Evolutionary conservation across 768 basidiomycete genomes (phyloP), one percentile per base, ranked within the genome.

Genomic region (Pisolithus marmoratus): DNA sequence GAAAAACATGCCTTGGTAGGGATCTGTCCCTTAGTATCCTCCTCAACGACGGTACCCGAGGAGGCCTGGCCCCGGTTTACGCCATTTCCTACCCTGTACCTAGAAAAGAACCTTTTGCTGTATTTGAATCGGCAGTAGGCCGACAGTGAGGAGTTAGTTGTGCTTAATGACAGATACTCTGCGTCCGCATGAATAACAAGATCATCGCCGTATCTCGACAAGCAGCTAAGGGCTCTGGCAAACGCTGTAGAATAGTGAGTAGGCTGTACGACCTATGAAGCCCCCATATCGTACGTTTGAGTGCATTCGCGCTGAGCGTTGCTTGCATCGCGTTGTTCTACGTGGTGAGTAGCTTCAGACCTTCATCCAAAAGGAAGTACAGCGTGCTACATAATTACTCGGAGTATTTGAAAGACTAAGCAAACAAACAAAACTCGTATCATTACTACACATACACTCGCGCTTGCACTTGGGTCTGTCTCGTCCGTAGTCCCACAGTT

Each of bases 191-290:
- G 77, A 38, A 93, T 75, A 36, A 79, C 75, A 40, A 93, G 70
- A 54, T 93, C 88, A 53, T 93, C 90, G 46, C 90, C 87, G 63
- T 90, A 92, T 70, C 79, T 83, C 36, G 89, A 83, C 41, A 92
- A 72, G 67, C 91, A 93, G 5, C 79, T 73, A 45, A 93, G 70
- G 12, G 86, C 84, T 64, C 78, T 84, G 24, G 84, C 83, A 61
- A 92, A 83, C 48, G 83, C 90, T 92, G 58, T 45, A 48, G 62
- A 42, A 51, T 51, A 53, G 57, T 65, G 55, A 64, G 65, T 34
- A 49, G 48, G 61, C 52, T 54, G 54, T 50, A 47, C 41, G 49
- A 55, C 26, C 31, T 2, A 38, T 54, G 51, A 23, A 53, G 9
- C 29, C 31, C 22, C 23, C 40, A 40, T 19, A 19, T 31, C 60